These are phyloP conservation scores for Blastocystis sp. DNA, from an alignment of 352 stramenopile genomes.

Conservation along the genomic window DNA sequence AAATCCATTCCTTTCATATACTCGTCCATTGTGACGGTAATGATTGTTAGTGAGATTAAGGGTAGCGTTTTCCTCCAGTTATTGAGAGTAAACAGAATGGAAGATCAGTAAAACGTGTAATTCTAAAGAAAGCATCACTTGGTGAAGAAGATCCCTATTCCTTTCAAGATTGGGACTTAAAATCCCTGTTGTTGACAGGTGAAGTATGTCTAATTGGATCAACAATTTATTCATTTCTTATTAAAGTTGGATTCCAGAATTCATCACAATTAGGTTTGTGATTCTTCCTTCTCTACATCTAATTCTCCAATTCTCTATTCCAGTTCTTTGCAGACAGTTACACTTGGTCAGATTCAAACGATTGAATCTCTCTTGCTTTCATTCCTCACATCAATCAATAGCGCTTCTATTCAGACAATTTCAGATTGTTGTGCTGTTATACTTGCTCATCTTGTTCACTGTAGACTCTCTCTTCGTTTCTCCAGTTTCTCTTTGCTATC, in stretches of 20 bases:
- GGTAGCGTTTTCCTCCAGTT: constrained; percentile 6
- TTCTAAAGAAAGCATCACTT: constrained; percentile 31
- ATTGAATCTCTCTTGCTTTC: not conserved
- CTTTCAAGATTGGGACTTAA: constrained; percentile 5
- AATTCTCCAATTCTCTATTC: not conserved
- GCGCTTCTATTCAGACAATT: not conserved
- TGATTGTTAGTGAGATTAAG: not conserved
- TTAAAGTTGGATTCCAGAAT: not conserved
- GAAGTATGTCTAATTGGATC: constrained; percentile 19
- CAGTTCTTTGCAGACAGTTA: not conserved
- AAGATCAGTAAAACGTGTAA: not conserved
- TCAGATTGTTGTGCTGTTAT: not conserved
- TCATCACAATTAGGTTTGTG: not conserved
- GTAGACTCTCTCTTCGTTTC: not conserved
- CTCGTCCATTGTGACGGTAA: not conserved
- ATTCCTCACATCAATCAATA: not conserved
- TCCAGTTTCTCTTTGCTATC: not conserved
- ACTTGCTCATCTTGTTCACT: not conserved
- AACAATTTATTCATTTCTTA: not conserved
- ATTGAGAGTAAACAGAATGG: not conserved
- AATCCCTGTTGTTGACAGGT: not conserved
- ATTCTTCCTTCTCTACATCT: not conserved
- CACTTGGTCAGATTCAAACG: not conserved
- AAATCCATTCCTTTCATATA: not conserved
- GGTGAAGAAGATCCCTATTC: constrained; percentile 13